Evolutionary conservation across 2,329 filamentous ascomycete species (phyloP), one percentile per base, ranked within the genome.

Genomic region (Myriosclerotinia duriaeana): DNA sequence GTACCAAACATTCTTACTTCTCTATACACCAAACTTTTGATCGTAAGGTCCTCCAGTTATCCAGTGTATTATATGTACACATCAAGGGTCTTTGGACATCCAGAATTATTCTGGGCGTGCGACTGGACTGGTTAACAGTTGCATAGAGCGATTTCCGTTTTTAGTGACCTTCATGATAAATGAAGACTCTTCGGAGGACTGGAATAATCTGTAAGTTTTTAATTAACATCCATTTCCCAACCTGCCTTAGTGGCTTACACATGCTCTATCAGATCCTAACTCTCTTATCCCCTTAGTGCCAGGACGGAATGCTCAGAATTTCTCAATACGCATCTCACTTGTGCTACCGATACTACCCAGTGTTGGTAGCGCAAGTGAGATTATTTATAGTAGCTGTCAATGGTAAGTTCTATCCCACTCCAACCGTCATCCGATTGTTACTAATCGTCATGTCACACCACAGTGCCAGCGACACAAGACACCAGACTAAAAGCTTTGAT

Each of bases 371-470:
- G 30, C 30, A 34, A 80, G 98, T 99, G 76, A 89, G 94, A 77
- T 98, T 99, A 84, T 94, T 99, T 81, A 99, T 99, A 95, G 93
- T 94, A 69, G 95, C 95, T 73, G 95, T 99, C 77, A 99, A 98
- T 82, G 93, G 93, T 97, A 85, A 76, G 89, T 78, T 56, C 36
- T 53, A n/a, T 22, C 34, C 53, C 30, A 26, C n/a, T 14, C 7
- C 46, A 48, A 48, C 20, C 5, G n/a, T 9, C 4, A 50, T 50
- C 3, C 14, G 5, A 22, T 50, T 26, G 2, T 50, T 26, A 26
- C n/a, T 50, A 26, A 50, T 14, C 14, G 26, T 50, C 4, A 50
- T 50, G 9, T 26, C n/a, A 26, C 48, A 20, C 4, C 4, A 26
- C 4, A 50, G 48, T 44, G 2, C 42, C 15, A 14, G 38, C 38